These are phyloP conservation scores for Calamus simplicifolius DNA, from an alignment of 176 grass and related monocot species.

Conservation along the genomic window DNA sequence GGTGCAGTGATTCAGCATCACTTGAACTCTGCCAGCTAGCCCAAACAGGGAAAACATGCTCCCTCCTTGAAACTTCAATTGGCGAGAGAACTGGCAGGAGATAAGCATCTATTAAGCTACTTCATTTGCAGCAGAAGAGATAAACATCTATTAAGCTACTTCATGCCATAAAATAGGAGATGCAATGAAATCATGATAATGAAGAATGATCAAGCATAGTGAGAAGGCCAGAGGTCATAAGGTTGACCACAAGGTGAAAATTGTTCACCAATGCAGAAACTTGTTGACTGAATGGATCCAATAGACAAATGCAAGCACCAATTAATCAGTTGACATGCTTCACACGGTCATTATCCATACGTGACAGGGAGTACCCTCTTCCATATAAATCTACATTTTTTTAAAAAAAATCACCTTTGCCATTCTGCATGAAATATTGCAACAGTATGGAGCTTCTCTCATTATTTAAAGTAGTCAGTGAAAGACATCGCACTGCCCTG, in stretches of 20 bases:
- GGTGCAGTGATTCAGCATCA: slow-evolving; percentile 49
- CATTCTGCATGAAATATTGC: slow-evolving; percentile 52
- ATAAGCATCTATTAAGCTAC: slow-evolving; percentile 2
- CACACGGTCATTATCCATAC: too few species aligned
- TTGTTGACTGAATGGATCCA: too few species aligned
- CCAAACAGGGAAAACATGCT: slow-evolving; percentile 82
- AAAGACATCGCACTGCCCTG: slow-evolving; percentile 86
- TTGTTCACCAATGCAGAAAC: too few species aligned
- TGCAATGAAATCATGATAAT: too few species aligned
- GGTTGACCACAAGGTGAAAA: too few species aligned
- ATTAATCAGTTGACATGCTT: too few species aligned
- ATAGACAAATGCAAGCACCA: too few species aligned
- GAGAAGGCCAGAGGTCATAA: too few species aligned
- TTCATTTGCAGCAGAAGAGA: slow-evolving; percentile 5
- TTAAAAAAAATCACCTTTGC: slow-evolving; percentile 41
- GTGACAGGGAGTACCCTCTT: too few species aligned
- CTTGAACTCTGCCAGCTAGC: slow-evolving; percentile 45
- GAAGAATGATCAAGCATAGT: too few species aligned
- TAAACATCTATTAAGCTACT: neutral
- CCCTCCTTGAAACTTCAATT: slow-evolving; percentile 53
- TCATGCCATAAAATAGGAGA: too few species aligned
- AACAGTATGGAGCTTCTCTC: slow-evolving; percentile 76
- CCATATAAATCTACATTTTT: too few species aligned
- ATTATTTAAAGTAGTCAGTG: slow-evolving; percentile 73
- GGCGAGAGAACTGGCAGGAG: slow-evolving; percentile 59